Evolutionary conservation across 148 eudicot genomes (phyloP), one percentile per base, ranked within the genome.

Genomic region (Vaccinium myrtillus): DNA sequence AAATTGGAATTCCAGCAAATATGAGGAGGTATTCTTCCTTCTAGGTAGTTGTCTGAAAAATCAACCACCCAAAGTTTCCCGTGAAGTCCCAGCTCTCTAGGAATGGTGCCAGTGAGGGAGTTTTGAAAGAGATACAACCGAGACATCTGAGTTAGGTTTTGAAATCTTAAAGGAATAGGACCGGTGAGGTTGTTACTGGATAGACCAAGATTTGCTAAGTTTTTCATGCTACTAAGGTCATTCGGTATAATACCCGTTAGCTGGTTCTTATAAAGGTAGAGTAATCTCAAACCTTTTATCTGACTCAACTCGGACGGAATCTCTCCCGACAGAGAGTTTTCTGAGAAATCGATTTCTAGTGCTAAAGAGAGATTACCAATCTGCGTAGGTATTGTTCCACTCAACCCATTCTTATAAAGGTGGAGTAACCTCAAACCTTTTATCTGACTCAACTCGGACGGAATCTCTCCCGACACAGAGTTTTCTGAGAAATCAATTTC

Each of bases 401-500:
- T 97, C 73, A 97, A 87, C 83, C 84, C 83, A 71, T 97, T 97
- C 81, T 96, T 90, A 85, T 97, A 95, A 89, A 97, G 93, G 84
- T 87, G 91, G 12, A 97, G 92, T 25, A 97, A 89, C n/a, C 73
- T 32, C 27, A 97, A 88, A 85, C 91, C 89, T 75, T 87, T 88
- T 85, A 95, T 90, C 55, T 80, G 91, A 81, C 90, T 87, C 19
- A 97, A 81, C 86, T 97, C 96, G 5, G 81, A 76, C 73, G 99
- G 99, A 83, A 97, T 97, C 87, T 88, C 90, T 74, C 99, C 98
- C 0, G 87, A 84, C 86, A 97, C 77, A 80, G 58, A 55, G 82
- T 97, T 97, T 87, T 97, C 98, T 0, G 99, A 97, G 87, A 97
- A 95, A 85, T 97, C 98, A 16, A 97, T 93, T 83, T 97, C 95